Evolutionary conservation across 495 filamentous ascomycete species (phyloP), one percentile per base, ranked within the genome.

Genomic region (Penicillium maclennaniae): DNA sequence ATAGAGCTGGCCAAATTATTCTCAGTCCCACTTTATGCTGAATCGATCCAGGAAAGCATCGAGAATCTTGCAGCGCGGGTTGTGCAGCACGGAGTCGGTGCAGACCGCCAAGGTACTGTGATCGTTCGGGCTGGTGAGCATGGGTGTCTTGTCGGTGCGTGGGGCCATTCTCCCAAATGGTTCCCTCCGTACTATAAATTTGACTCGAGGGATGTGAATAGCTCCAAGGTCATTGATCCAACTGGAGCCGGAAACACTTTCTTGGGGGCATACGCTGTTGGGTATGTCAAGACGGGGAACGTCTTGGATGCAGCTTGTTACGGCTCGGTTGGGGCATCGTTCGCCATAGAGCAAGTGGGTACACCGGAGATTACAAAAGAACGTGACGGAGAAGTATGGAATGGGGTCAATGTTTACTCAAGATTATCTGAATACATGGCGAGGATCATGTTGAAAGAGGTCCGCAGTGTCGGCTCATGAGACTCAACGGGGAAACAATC

Each of bases 231-330:
- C 4, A 45, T 71, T 8, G 69, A 73, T 48, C 57, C 69, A 3
- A 73, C 70, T 25, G 70, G 69, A 10, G 70, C 69, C 4, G 70
- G 70, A 10, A 72, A 72, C 45, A 46, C 69, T 2, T 72, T 70
- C 42, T 50, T 73, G 12, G 67, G 70, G n/a, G 66, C 58, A 1
- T 70, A 55, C 52, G 58, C 62, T n/a, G 51, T 70, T 23, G 69
- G 63, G 6, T 59, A 65, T 44, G 43, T 60, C 23, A 45, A 57
- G 38, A 67, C 58, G 8, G 38, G 38, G 21, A 47, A 52, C 49
- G 15, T 58, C 17, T 23, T 59, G 14, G 25, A 62, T 25, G 70
- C 70, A 19, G 60, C 63, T 31, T 63, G 58, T 38, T 63, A 62
- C 43, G 70, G 65, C 9, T 28, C 58, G 28, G 67, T 73, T 19